Evolutionary conservation across 352 stramenopile species (phyloP).

Genomic region (Pilasporangium apinafurcum): DNA sequence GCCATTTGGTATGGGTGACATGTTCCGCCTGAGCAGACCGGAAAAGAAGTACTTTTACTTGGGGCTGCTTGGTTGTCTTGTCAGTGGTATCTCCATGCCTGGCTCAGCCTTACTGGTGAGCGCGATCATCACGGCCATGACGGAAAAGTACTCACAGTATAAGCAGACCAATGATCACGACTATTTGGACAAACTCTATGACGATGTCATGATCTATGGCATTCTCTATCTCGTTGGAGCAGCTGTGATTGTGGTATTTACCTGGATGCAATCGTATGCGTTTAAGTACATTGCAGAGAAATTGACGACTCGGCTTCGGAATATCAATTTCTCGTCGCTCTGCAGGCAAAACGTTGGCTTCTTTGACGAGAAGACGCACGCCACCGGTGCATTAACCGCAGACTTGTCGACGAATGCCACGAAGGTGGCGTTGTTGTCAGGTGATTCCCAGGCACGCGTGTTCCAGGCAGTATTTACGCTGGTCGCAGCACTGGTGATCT

Average conservation of each 20-base stretch:
- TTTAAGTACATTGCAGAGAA: constrained; percentile 48
- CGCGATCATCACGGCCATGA: constrained; percentile 39
- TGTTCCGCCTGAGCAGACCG: neutral
- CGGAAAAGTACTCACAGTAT: constrained; percentile 32
- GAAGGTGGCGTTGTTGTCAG: constrained; percentile 28
- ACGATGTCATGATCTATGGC: constrained; percentile 20
- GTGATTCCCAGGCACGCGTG: constrained; percentile 33
- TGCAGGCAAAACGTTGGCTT: constrained; percentile 48
- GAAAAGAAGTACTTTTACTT: neutral
- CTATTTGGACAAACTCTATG: constrained; percentile 24
- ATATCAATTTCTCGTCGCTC: constrained; percentile 41
- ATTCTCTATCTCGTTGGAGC: constrained; percentile 23
- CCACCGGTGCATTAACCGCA: constrained; percentile 39
- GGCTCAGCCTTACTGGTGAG: constrained; percentile 29
- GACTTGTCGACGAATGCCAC: constrained; percentile 43
- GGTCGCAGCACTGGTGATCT: constrained; percentile 17
- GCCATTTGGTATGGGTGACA: neutral
- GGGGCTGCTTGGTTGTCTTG: neutral
- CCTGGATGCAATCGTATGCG: constrained; percentile 26
- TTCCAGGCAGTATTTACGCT: constrained; percentile 41
- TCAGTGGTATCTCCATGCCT: constrained; percentile 26
- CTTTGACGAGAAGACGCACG: constrained; percentile 58
- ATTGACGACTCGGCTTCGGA: constrained; percentile 30
- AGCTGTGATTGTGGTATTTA: constrained; percentile 18
- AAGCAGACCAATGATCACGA: constrained; percentile 10